Base-by-base conservation (phyloP, 768 basidiomycete genomes). In the Amylocystis lapponica region DNA sequence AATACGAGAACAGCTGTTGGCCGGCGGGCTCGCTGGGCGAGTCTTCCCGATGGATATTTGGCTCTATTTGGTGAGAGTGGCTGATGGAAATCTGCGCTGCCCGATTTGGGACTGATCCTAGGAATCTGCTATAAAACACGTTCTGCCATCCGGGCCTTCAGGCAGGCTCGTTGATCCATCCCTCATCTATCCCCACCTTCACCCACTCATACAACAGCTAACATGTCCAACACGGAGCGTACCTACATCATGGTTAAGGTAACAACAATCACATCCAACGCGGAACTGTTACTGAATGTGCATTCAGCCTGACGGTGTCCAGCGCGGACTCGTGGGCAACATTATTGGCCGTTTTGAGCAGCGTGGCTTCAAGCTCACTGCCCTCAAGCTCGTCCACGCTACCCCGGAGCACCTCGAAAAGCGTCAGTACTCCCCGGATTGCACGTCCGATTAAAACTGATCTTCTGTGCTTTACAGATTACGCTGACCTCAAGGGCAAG, bases 161-260 rank as follows among this genome's bases (percentile, higher is more conserved):
- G n/a, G n/a, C n/a, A n/a, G n/a, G n/a, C 50, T 58, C 53, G 34
- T 54, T 53, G 45, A 45, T 54, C 54, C 48, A 51, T 54, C 55
- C 61, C 49, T 54, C 57, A 54, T 61, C 53, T 51, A 37, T 44
- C 41, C 48, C 48, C 27, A 23, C 26, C 47, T 47, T 44, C 46
- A 36, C 53, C 55, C 55, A 52, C 54, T 56, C 50, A 54, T 49
- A 33, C 41, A 59, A 53, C 50, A 53, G 39, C 60, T 51, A 65
- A 55, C 63, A 86, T 86, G 85, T 83, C 88, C 55, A 66, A 68
- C 63, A 58, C 52, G 41, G 93, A 97, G 66, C 91, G 90, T 67
- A 95, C 94, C 67, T 97, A 95, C 75, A 98, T 98, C 76, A 97
- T 97, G 95, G 79, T 98, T 84, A 99, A 97, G 92, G 90, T 83